Base-by-base conservation (phyloP, 768 basidiomycete species). In the Tephrocybe sp. region DNA sequence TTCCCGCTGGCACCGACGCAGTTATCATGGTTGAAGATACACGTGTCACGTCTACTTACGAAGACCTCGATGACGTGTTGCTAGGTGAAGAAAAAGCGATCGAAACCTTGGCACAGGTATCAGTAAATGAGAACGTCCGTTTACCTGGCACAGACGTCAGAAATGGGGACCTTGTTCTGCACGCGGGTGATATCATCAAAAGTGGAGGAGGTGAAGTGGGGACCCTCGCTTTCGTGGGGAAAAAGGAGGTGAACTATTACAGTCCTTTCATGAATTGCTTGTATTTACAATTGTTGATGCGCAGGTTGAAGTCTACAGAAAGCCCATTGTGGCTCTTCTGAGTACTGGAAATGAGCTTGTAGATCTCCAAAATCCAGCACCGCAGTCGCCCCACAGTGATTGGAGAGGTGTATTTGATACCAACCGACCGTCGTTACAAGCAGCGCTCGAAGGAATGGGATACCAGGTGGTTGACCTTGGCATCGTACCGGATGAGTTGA, bases 11-110 rank as follows among this genome's bases (percentile, higher is more conserved):
- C 4, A 67, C 85, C 6, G 85, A 94, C 62, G 72, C 89, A 0
- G 85, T 93, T 2, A 84, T 96, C 65, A 95, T 94, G 92, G 92
- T 96, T 16, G 92, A 96, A 68, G 92, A 95, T 63, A 95, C 92
- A 0, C 78, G 80, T 50, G 74, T 96, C 6, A 72, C 82, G n/a
- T 80, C 81, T 2, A 77, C 79, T 1, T 53, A 67, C 47, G 65
- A 69, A 42, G 72, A 72, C 26, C 59, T 61, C 3, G 63, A 70
- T 16, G 69, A 70, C 14, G 57, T 65, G 31, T 14, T 52, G 17
- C 70, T 76, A 52, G 68, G 73, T 2, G 92, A 94, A 61, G 92
- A 95, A 65, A 71, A 74, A 20, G 78, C 83, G 53, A 82, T 96
- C 1, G 79, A 81, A 60, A 83, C 83, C 0, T 73, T 91, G 2